Conservation (phyloP, 495 filamentous ascomycete species). For the Collariella sp. region DNA sequence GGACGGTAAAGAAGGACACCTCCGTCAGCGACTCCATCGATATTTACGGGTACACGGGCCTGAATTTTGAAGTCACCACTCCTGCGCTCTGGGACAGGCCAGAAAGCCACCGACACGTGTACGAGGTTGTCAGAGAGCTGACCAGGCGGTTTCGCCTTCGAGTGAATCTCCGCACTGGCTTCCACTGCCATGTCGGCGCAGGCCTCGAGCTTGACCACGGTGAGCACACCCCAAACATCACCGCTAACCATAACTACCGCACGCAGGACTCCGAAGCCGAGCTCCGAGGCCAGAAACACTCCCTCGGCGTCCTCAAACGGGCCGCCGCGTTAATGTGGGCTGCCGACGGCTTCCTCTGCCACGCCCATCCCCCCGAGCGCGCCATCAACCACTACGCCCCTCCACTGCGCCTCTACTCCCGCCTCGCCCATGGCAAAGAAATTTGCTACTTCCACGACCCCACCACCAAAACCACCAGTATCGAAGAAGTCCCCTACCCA, state of each 20-base stretch:
- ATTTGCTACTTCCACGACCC: background rate
- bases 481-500: background rate
- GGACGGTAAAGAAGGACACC: background rate
- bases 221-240: too few species aligned
- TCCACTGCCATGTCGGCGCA: slow-evolving; percentile 10
- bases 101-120: slow-evolving; percentile 4
- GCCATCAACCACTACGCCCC: background rate
- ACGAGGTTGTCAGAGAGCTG: background rate
- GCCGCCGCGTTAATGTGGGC: slow-evolving; percentile 16
- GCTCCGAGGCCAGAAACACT: background rate
- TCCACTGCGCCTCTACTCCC: background rate
- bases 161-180: background rate
- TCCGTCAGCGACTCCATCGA: background rate
- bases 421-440: background rate
- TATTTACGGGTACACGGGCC: background rate
- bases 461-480: background rate
- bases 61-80: background rate
- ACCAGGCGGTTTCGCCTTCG: background rate
- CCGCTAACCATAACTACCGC: background rate
- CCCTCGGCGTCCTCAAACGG: background rate
- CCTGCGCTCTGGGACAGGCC: slow-evolving; percentile 12
- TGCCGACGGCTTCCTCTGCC: slow-evolving; percentile 9
- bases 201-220: background rate
- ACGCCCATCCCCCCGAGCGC: slow-evolving; percentile 14
- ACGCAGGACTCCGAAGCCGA: background rate